Evolutionary conservation across 129 eudicot species (phyloP).

Genomic region (Rutidosis leptorrhynchoides): DNA sequence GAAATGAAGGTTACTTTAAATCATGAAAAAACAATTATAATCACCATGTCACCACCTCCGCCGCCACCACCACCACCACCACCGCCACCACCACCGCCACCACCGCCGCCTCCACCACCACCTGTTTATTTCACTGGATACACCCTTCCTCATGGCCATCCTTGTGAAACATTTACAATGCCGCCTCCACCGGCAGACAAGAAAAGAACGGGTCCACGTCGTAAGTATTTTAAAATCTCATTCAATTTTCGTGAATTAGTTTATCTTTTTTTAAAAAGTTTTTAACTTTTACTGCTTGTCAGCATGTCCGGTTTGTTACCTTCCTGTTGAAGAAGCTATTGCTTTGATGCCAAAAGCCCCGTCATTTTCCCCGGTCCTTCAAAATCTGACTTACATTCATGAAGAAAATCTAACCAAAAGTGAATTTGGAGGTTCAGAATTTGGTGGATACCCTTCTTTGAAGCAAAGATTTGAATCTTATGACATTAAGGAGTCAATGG

Average conservation of each 20-base stretch:
- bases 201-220: constrained; percentile 90
- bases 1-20: constrained; percentile 21
- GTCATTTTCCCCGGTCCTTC: constrained; percentile 76
- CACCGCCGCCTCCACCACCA: constrained; percentile 40
- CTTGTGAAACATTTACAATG: constrained; percentile 72
- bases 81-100: constrained; percentile 22
- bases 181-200: constrained; percentile 96
- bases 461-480: constrained; percentile 73
- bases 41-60: constrained; percentile 15
- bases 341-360: constrained; percentile 74
- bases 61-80: constrained; percentile 25
- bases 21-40: constrained; percentile 15
- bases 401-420: constrained; percentile 67
- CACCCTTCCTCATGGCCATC: constrained; percentile 86
- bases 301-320: constrained; percentile 99
- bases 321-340: constrained; percentile 79
- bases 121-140: constrained; percentile 71
- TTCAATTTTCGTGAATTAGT: neutral
- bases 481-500: constrained; percentile 80
- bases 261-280: neutral
- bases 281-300: constrained; percentile 25
- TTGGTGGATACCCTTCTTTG: constrained; percentile 95
- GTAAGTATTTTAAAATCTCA: constrained; percentile 38
- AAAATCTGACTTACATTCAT: constrained; percentile 59
- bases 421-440: constrained; percentile 97